Evolutionary conservation across 2,329 filamentous ascomycete genomes (phyloP).

Genomic region (Fusarium cicatricum): DNA sequence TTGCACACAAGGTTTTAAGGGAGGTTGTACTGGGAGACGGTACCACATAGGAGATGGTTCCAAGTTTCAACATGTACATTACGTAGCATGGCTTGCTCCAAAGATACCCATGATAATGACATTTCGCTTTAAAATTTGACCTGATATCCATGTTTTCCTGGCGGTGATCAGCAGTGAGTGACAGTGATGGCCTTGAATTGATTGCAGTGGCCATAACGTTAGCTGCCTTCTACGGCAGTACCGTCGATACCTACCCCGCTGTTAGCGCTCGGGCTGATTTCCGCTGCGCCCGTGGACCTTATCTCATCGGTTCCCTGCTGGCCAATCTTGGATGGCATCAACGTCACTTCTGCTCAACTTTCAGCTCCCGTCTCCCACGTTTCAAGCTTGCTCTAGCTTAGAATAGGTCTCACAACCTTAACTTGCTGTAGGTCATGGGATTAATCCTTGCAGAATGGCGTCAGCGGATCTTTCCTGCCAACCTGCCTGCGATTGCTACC

Average conservation of each 20-base stretch:
- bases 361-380: slow-evolving; percentile 6
- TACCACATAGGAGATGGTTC: too few species aligned
- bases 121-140: too few species aligned
- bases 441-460: slow-evolving; percentile 29
- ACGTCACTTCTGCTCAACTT: slow-evolving; percentile 35
- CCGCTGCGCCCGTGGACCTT: slow-evolving; percentile 21
- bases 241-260: too few species aligned
- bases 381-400: not conserved
- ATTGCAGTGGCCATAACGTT: too few species aligned
- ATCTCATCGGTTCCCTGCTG: slow-evolving; percentile 17
- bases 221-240: too few species aligned
- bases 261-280: not conserved
- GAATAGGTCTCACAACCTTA: not conserved
- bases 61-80: too few species aligned
- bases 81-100: too few species aligned
- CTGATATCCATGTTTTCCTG: too few species aligned
- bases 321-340: slow-evolving; percentile 18
- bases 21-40: not conserved
- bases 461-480: slow-evolving; percentile 23
- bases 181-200: too few species aligned
- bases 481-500: not conserved
- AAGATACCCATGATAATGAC: too few species aligned
- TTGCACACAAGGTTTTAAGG: slow-evolving; percentile 14
- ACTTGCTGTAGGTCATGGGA: too few species aligned
- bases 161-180: too few species aligned